Evolutionary conservation across 1,284 basidiomycete species (phyloP), one percentile per base, ranked within the genome.

Genomic region (Xanthoconium separans): DNA sequence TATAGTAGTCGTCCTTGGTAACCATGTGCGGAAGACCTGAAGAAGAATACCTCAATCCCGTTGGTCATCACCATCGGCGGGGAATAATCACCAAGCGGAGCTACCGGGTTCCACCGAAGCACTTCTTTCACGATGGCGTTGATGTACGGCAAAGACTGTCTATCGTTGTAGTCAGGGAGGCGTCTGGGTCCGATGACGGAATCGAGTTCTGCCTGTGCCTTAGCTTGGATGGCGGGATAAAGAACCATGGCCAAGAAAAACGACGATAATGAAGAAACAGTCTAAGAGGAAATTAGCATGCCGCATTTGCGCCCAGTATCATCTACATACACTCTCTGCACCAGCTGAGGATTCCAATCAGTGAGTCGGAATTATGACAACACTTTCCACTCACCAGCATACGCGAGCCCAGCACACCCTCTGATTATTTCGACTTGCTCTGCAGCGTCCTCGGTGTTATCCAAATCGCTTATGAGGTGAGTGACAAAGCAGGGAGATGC

Each of bases 41-140:
- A 33, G 44, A 51, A 56, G 47, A 50, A 50, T 37, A 1, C 39
- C 39, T 56, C n/a, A 61, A 39, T 55, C 29, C 49, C 36, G 54
- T 55, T 50, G 34, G 50, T 53, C 39, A 20, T 56, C 42, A 47
- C 54, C 41, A 44, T 57, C 42, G 27, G 8, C 44, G 58, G 58
- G 27, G 54, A 51, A 57, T 52, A 66, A 61, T 51, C 39, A 77
- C 79, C 78, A 44, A 80, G 65, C 47, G 80, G 79, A 24, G 77
- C 73, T 27, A 77, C 75, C 20, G 80, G 78, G 55, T 75, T 75
- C 79, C 80, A 82, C 60, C 80, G 73, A 42, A 79, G 68, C n/a
- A 78, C 72, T 58, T 80, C 79, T 59, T 78, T 78, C 30, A 77
- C 69, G 42, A 80, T 71, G 6, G 77, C 77, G 10, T 69, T 61